These are phyloP conservation scores for Trichoderma sp. DNA, from an alignment of 2,329 filamentous ascomycete genomes.

Conservation along the genomic window DNA sequence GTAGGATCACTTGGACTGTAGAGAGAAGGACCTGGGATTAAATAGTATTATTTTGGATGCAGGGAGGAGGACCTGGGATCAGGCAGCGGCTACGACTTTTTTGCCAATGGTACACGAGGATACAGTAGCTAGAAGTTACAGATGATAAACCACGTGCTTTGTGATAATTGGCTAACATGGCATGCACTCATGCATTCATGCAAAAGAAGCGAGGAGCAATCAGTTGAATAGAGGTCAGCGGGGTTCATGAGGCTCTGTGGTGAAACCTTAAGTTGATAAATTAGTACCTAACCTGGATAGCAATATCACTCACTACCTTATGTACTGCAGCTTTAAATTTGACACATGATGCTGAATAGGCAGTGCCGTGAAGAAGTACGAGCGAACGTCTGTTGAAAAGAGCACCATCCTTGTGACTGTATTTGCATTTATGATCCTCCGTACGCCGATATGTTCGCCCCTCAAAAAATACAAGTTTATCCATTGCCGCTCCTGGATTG, in stretches of 20 bases:
- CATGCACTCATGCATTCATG: background rate
- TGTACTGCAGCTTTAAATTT: too few species aligned
- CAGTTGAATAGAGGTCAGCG: background rate
- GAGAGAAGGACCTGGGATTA: too few species aligned
- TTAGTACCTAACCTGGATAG: too few species aligned
- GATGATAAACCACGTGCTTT: background rate
- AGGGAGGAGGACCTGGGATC: too few species aligned
- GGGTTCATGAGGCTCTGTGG: background rate
- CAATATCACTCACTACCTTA: too few species aligned
- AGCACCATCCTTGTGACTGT: background rate
- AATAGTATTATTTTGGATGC: too few species aligned
- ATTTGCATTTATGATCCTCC: background rate
- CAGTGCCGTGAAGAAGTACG: too few species aligned
- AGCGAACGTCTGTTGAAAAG: background rate
- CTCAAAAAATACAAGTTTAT: background rate
- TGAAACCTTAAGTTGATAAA: background rate
- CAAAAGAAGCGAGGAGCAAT: background rate
- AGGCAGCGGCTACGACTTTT: too few species aligned
- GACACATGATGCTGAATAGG: too few species aligned
- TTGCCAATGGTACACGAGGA: too few species aligned
- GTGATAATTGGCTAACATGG: background rate
- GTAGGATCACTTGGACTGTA: too few species aligned
- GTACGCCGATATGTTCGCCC: constrained; percentile 4
- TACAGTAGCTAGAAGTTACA: too few species aligned
- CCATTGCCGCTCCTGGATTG: background rate